Conservation (phyloP, 495 filamentous ascomycete species). For the Hypoxylon lienhwacheense region DNA sequence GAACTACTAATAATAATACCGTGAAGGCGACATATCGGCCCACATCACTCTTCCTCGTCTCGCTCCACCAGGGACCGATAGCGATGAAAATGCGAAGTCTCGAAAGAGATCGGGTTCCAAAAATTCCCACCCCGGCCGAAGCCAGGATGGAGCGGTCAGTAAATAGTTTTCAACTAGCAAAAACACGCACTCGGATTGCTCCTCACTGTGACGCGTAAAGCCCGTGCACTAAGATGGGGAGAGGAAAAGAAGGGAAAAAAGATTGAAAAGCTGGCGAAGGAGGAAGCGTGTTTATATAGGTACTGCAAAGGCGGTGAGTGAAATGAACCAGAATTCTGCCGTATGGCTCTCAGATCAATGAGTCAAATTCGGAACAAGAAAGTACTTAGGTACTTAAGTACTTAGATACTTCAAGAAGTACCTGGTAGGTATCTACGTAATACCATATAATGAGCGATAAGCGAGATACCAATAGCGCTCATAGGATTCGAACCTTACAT, state of each 20-base stretch:
- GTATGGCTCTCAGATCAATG: not conserved
- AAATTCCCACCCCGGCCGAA: slow-evolving; percentile 50
- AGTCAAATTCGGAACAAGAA: not conserved
- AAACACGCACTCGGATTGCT: slow-evolving; percentile 58
- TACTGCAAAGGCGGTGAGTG: slow-evolving; percentile 23
- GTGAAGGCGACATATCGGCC: not conserved
- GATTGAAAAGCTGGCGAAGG: slow-evolving; percentile 11
- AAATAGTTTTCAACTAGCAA: slow-evolving; percentile 63
- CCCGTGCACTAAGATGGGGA: slow-evolving; percentile 54
- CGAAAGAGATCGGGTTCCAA: slow-evolving; percentile 37
- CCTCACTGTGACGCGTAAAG: slow-evolving; percentile 58
- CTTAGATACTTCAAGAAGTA: not conserved
- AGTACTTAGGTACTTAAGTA: not conserved
- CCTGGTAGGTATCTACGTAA: too few relatives aligned
- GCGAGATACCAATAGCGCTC: too few relatives aligned
- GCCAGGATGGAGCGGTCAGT: slow-evolving; percentile 46
- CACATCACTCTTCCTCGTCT: slow-evolving; percentile 31
- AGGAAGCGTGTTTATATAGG: slow-evolving; percentile 32
- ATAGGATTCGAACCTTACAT: too few relatives aligned
- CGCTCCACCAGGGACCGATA: slow-evolving; percentile 35
- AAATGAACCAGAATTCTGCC: slow-evolving; percentile 31
- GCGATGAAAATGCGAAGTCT: slow-evolving; percentile 29
- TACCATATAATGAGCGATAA: too few relatives aligned
- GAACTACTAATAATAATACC: too few relatives aligned
- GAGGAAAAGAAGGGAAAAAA: slow-evolving; percentile 34